Evolutionary conservation across 2,329 filamentous ascomycete species (phyloP).

Genomic region (Pestalotiopsis sp.): DNA sequence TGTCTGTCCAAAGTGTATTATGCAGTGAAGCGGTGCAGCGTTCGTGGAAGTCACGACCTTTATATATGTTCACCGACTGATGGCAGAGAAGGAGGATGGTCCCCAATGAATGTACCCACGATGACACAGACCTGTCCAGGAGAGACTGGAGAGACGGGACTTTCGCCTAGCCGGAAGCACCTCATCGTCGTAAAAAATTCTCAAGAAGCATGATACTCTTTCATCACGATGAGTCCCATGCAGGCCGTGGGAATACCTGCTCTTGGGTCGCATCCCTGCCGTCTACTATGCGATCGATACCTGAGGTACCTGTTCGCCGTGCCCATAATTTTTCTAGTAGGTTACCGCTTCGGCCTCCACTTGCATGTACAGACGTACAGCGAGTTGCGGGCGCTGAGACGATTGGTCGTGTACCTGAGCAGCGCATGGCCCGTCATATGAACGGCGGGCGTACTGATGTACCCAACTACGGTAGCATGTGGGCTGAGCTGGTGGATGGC

Average conservation of each 20-base stretch:
- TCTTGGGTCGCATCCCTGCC: not conserved
- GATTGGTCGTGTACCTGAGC: conserved; percentile 12
- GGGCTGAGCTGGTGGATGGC: not conserved
- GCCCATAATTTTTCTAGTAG: not conserved
- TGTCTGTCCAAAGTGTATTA: not conserved
- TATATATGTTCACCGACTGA: not conserved
- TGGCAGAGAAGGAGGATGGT: not conserved
- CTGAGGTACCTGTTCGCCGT: not conserved
- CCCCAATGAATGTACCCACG: not conserved
- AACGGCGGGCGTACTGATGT: not conserved
- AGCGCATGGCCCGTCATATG: not conserved
- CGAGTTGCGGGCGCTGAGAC: conserved; percentile 7
- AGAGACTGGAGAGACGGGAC: not conserved
- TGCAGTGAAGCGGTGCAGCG: not conserved
- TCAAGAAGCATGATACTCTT: conserved; percentile 14
- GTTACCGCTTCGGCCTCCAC: not conserved
- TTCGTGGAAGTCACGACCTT: not conserved
- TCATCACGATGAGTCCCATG: conserved; percentile 4
- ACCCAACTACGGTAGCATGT: not conserved
- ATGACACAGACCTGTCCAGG: not conserved
- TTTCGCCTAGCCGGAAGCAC: conserved; percentile 7
- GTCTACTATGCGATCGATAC: not conserved
- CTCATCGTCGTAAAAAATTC: conserved; percentile 11
- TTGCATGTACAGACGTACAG: not conserved
- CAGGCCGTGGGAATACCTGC: not conserved